Evolutionary conservation across 202 grass and related monocot species (phyloP).

Genomic region (Schoenoplectus triqueter): DNA sequence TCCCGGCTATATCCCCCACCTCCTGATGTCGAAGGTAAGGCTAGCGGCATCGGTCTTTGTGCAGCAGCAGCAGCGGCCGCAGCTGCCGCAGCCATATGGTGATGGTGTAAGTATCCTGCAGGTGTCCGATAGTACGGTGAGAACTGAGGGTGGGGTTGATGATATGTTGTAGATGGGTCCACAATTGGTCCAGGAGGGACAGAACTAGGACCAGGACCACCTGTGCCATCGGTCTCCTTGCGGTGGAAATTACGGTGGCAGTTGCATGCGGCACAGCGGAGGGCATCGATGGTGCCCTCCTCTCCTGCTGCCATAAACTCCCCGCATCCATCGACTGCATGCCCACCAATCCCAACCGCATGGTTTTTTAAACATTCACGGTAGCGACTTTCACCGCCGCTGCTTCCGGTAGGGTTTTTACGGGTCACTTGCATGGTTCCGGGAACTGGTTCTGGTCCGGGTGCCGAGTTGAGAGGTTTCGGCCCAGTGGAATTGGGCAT

Average conservation of each 20-base stretch:
- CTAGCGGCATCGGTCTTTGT: constrained; percentile 51
- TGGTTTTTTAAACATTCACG: constrained; percentile 97
- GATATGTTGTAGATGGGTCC: constrained; percentile 28
- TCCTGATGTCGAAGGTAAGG: constrained; percentile 78
- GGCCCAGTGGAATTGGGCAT: constrained; percentile 11
- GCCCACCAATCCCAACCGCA: constrained; percentile 74
- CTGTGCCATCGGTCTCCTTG: constrained; percentile 46
- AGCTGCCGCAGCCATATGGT: constrained; percentile 49
- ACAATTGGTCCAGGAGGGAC: neutral
- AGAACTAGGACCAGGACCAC: neutral
- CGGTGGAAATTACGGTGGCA: constrained; percentile 99
- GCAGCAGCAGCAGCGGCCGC: constrained; percentile 25
- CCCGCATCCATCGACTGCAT: constrained; percentile 87
- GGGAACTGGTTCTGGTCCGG: constrained; percentile 14
- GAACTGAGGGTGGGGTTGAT: constrained; percentile 66
- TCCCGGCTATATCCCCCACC: constrained; percentile 66
- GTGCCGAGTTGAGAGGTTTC: constrained; percentile 35
- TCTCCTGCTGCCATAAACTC: constrained; percentile 90
- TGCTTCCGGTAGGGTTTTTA: constrained; percentile 4
- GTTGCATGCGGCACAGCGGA: constrained; percentile 86
- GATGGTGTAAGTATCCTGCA: constrained; percentile 73
- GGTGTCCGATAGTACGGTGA: constrained; percentile 86
- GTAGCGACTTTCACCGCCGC: constrained; percentile 53
- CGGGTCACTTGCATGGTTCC: constrained; percentile 3
- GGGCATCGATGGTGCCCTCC: constrained; percentile 87